Evolutionary conservation across 208 protist genomes (phyloP), one percentile per base, ranked within the genome.

Genomic region (Wallacemonas rigidus): DNA sequence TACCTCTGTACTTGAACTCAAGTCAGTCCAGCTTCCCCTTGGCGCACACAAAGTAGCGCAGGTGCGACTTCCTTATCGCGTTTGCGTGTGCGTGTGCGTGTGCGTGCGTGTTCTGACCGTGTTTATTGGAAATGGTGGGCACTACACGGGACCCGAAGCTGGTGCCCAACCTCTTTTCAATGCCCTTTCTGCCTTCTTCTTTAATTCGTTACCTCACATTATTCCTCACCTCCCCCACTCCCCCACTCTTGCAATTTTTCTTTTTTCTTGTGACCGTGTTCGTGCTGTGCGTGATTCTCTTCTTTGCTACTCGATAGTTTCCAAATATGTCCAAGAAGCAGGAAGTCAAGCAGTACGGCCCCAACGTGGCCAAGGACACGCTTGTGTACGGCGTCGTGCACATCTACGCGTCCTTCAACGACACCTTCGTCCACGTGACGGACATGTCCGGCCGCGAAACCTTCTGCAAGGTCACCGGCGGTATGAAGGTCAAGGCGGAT

Each of bases 401-500:
- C 93, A 99, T 99, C 83, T 99, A 98, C 76, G 99, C 99, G 63
- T 99, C 98, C 57, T 99, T 99, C 98, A 99, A 99, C 86, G 98
- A 99, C 88, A 99, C 99, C 62, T 99, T 80, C 74, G 74, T 78
- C 67, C 79, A 83, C 71, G 74, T 83, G 48, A 83, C 79, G 62
- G 99, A 99, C 98, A 82, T 99, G 48, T 99, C 98, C 44, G 99
- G 99, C 58, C 88, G 93, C 75, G 99, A 99, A 89, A 99, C 99
- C 67, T 96, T 99, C 80, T 85, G 89, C 72, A 96, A 98, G 81
- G 90, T 99, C 15, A 99, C 99, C 68, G 99, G 99, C 78, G 99
- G 99, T 82, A 99, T 99, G 99, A 99, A 99, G 93, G 99, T 99
- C 65, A 99, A 99, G 96, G 98, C 98, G 48, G 98, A 99, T 78